phyloP scores from a whole-genome alignment of 2,329 filamentous ascomycete genomes.

The Epichloe sibirici region DNA sequence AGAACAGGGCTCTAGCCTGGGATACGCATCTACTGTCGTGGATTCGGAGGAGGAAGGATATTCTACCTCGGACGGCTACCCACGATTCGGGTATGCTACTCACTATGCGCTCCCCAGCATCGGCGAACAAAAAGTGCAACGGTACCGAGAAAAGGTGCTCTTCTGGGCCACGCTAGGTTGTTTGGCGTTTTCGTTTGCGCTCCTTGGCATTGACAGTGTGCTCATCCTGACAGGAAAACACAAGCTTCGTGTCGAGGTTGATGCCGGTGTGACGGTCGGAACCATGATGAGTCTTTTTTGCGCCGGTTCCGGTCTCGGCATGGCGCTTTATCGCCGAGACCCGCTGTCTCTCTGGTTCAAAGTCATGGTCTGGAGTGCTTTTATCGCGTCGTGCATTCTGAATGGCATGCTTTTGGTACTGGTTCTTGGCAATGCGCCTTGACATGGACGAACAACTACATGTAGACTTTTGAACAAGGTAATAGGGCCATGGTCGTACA shows the following conservation, averaged over 20 bases:
- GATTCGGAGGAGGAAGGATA: slow-evolving; percentile 37
- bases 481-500: neutral
- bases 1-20: slow-evolving; percentile 10
- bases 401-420: slow-evolving; percentile 32
- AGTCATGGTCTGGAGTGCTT: slow-evolving; percentile 26
- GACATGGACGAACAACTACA: slow-evolving; percentile 1
- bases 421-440: slow-evolving; percentile 27
- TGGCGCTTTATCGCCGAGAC: slow-evolving; percentile 41
- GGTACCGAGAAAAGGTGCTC: slow-evolving; percentile 43
- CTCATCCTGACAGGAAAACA: slow-evolving; percentile 57
- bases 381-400: slow-evolving; percentile 26
- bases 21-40: slow-evolving; percentile 19
- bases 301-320: slow-evolving; percentile 47
- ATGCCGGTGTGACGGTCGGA: slow-evolving; percentile 58
- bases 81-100: slow-evolving; percentile 36
- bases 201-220: slow-evolving; percentile 52
- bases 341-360: slow-evolving; percentile 30
- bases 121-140: slow-evolving; percentile 34
- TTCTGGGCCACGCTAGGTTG: slow-evolving; percentile 39
- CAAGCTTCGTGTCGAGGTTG: slow-evolving; percentile 58
- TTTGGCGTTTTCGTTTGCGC: slow-evolving; percentile 46
- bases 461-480: neutral
- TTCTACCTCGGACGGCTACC: slow-evolving; percentile 40
- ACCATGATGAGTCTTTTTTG: slow-evolving; percentile 54
- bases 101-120: slow-evolving; percentile 43